phyloP scores from a whole-genome alignment of 352 stramenopile genomes.

The Discostella stelligera region DNA sequence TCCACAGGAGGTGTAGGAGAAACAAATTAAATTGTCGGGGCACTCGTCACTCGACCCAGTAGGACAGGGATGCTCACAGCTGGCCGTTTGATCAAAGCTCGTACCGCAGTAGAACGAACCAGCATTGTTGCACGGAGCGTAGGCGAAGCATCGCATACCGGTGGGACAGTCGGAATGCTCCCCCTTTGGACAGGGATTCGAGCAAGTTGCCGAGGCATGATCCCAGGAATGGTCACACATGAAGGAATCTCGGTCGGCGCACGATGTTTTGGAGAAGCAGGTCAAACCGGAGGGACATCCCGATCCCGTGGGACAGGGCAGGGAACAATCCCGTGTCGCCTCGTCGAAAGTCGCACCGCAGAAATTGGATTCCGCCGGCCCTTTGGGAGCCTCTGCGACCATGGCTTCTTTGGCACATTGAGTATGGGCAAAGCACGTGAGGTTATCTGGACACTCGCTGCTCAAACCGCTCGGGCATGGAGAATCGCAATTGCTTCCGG shows the following conservation, averaged over 20 bases:
- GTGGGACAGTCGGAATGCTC: conserved; percentile 44
- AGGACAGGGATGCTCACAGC: conserved; percentile 40
- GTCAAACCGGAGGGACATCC: conserved; percentile 42
- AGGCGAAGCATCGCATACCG: conserved; percentile 50
- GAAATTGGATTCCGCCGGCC: conserved; percentile 32
- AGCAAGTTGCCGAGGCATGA: conserved; percentile 39
- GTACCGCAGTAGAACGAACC: conserved; percentile 49
- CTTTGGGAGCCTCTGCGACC: conserved; percentile 1
- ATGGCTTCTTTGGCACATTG: conserved; percentile 30
- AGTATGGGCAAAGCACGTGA: conserved; percentile 55
- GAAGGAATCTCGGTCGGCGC: conserved; percentile 52
- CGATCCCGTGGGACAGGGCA: conserved; percentile 40
- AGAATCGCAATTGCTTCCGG: conserved; percentile 28
- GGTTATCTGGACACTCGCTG: conserved; percentile 38
- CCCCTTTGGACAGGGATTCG: conserved; percentile 40
- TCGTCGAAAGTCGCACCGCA: conserved; percentile 51
- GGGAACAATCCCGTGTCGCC: conserved; percentile 36
- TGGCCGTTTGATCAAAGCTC: conserved; percentile 42
- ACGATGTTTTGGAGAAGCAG: conserved; percentile 42
- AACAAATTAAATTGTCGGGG: conserved; percentile 35
- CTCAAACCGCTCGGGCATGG: conserved; percentile 41
- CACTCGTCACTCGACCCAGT: conserved; percentile 35
- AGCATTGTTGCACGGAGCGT: conserved; percentile 51
- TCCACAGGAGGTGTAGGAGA: conserved; percentile 49
- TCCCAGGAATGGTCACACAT: conserved; percentile 54